A percentile compares a stretch with the other conserved stretches of the same genome.
Evolutionary conservation across 306 rosid genomes (phyloP).

Genomic region (Potentilla sterilis): DNA sequence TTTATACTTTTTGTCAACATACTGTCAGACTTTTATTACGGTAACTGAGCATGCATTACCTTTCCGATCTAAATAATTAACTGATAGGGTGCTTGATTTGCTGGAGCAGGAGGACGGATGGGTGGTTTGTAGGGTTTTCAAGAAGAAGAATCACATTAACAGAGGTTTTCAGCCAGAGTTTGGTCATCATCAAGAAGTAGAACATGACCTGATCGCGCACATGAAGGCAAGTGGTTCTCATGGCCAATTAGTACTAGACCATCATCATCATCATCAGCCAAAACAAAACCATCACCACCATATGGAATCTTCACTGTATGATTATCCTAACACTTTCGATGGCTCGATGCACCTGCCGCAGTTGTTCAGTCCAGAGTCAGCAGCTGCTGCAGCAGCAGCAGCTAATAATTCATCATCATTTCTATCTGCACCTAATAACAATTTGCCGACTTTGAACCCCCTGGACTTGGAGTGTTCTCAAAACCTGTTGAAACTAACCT

Average conservation of each 20-base stretch:
- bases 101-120: slow-evolving; percentile 85
- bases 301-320: slow-evolving; percentile 42
- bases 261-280: slow-evolving; percentile 16
- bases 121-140: slow-evolving; percentile 97
- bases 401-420: slow-evolving; percentile 22
- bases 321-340: slow-evolving; percentile 43
- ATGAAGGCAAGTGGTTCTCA: slow-evolving; percentile 48
- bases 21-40: background rate
- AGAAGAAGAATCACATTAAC: slow-evolving; percentile 58
- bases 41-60: background rate
- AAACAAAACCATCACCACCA: slow-evolving; percentile 46
- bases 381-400: slow-evolving; percentile 7
- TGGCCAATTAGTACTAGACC: slow-evolving; percentile 30
- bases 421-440: slow-evolving; percentile 19
- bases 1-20: background rate
- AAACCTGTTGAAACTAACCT: slow-evolving; percentile 59
- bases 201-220: slow-evolving; percentile 20
- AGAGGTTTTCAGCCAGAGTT: slow-evolving; percentile 58
- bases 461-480: slow-evolving; percentile 66
- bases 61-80: background rate
- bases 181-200: slow-evolving; percentile 38
- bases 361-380: slow-evolving; percentile 75
- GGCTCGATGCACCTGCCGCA: slow-evolving; percentile 84
- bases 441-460: slow-evolving; percentile 34
- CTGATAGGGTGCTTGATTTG: background rate